Evolutionary conservation across 2,329 filamentous ascomycete species (phyloP), one percentile per base, ranked within the genome.

Genomic region (Aspergillus clavatus): DNA sequence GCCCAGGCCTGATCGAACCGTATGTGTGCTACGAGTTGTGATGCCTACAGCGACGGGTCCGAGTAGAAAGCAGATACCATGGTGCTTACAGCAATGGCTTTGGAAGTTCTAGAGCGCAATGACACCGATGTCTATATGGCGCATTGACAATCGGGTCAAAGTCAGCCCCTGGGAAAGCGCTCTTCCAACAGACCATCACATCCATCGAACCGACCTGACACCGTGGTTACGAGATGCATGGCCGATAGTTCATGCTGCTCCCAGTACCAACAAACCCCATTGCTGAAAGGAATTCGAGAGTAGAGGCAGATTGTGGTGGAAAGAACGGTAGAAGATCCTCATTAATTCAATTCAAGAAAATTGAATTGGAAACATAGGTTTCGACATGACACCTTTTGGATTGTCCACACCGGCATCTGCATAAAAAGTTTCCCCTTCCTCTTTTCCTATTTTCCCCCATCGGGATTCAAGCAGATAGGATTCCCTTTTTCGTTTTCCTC

Each of bases 351-450:
- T 33, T 33, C 27, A 33, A 28, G 16, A 29, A 29, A 40, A 41
- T 29, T 46, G 46, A 48, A 54, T 46, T 45, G 44, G 45, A 51
- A 48, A 53, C 54, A 52, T 57, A 61, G 23, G 55, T 51, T 55
- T 58, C 48, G 54, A 59, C 55, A 57, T 55, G 50, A 60, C 56
- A 64, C 60, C 56, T 57, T 56, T 56, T 53, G 55, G 51, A 55
- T 56, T 60, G 58, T 61, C 56, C 55, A 62, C 53, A 57, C 59
- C 62, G 60, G 54, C 55, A 60, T 57, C 57, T 53, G 53, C 47
- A 46, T 56, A 51, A 56, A 45, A 44, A 46, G 44, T 50, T 51
- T 45, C 46, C 53, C 53, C 53, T 49, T 48, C 46, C 51, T 53
- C 49, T 54, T 51, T 48, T 57, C 55, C 54, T 47, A 42, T 47